phyloP scores from a whole-genome alignment of 169 alveolate species.

The Babesia ovis region DNA sequence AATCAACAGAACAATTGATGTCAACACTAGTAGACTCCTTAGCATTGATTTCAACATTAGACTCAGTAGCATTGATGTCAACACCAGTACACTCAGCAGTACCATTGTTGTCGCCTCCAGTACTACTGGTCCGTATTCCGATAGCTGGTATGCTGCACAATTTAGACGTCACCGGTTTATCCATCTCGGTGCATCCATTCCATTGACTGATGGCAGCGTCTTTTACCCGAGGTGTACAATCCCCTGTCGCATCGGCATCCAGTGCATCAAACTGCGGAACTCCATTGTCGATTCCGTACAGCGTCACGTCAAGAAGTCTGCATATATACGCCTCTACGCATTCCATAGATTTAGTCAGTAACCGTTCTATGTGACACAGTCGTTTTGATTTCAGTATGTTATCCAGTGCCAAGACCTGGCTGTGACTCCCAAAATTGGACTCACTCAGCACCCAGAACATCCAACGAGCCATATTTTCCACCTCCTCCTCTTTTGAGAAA shows the following conservation, averaged over 20 bases:
- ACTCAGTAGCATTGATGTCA: not conserved
- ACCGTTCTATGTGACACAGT: constrained; percentile 5
- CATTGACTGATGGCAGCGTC: too few species aligned
- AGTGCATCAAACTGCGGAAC: too few species aligned
- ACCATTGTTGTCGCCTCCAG: not conserved
- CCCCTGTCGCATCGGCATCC: too few species aligned
- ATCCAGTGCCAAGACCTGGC: constrained; percentile 1
- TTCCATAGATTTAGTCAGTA: constrained; percentile 7
- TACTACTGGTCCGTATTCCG: too few species aligned
- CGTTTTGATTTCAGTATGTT: not conserved
- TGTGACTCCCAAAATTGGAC: constrained; percentile 9
- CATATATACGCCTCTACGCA: not conserved
- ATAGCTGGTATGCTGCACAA: too few species aligned
- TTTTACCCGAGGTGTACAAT: too few species aligned
- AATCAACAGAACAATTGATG: too few species aligned
- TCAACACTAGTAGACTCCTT: too few species aligned
- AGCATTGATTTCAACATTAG: not conserved
- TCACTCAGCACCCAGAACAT: constrained; percentile 15
- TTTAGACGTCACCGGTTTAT: too few species aligned
- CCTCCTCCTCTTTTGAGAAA: constrained; percentile 4
- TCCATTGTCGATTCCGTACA: constrained; percentile 7
- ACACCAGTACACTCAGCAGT: not conserved
- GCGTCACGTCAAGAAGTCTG: not conserved
- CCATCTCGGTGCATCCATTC: too few species aligned
- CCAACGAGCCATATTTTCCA: constrained; percentile 24